Evolutionary conservation across 1,284 basidiomycete genomes (phyloP).

Genomic region (Ganoderma sinense): DNA sequence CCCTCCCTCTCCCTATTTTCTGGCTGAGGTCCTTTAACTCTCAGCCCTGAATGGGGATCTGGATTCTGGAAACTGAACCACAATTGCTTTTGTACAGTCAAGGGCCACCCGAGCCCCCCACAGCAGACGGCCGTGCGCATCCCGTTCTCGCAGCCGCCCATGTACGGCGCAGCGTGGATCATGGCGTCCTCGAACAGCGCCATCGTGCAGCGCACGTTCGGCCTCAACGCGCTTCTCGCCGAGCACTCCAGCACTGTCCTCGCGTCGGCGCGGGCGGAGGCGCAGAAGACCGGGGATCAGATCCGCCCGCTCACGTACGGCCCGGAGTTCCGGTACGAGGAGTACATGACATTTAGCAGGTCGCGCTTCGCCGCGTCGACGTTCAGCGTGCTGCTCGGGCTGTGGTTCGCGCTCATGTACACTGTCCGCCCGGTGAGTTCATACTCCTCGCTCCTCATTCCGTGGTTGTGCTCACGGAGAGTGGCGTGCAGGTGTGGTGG

Average conservation of each 20-base stretch:
- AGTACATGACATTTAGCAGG: constrained; percentile 59
- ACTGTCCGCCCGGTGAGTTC: constrained; percentile 46
- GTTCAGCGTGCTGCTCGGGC: constrained; percentile 45
- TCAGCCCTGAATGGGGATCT: background rate
- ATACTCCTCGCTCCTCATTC: background rate
- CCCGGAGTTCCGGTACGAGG: constrained; percentile 75
- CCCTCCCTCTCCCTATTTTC: too few species aligned
- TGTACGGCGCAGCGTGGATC: constrained; percentile 66
- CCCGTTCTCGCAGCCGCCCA: constrained; percentile 49
- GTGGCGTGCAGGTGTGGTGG: constrained; percentile 57
- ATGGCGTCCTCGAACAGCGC: constrained; percentile 71
- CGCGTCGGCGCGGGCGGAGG: background rate
- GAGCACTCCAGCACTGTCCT: background rate
- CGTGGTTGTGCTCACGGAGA: background rate
- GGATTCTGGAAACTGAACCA: background rate
- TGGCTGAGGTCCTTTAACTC: background rate
- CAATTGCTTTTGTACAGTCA: constrained; percentile 41
- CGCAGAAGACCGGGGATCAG: constrained; percentile 26
- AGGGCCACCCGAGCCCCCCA: constrained; percentile 47
- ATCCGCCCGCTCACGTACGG: constrained; percentile 57
- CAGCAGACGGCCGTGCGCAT: constrained; percentile 50
- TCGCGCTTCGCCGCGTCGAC: constrained; percentile 49
- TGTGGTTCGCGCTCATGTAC: constrained; percentile 21
- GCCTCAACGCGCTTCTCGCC: constrained; percentile 59
- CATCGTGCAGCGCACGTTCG: constrained; percentile 83